Base-by-base conservation (phyloP, 192 early-diverging fungal species). In the Linnemannia zychae region DNA sequence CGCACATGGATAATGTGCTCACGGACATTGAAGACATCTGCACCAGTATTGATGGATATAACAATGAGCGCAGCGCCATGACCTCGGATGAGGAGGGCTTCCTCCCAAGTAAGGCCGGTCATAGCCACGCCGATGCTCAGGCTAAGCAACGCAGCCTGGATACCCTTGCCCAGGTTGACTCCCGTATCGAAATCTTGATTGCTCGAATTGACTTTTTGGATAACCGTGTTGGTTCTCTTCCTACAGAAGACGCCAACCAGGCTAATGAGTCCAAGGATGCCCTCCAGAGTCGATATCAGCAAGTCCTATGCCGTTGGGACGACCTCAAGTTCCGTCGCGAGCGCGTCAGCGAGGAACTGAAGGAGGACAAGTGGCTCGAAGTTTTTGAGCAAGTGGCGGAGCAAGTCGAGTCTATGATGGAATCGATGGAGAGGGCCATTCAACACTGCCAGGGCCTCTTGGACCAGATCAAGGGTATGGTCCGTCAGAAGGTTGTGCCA, bases 341-440 rank as follows among this genome's bases (percentile, higher is more conserved):
- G 63, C 87, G 89, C 17, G 77, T 92, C 71, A 91, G 89, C 46
- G 84, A 89, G n/a, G 92, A 92, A 31, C 77, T 90, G 17, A 92
- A 92, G 67, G 92, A 92, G 75, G 92, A 92, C 38, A 80, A 79
- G 75, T 92, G 92, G 92, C 78, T 91, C 20, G 76, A 79, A 18
- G 88, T 90, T 22, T 92, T 92, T 80, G 86, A 87, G 52, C 89
- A 90, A 53, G 89, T 90, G 11, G 79, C 90, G 12, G 85, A 89
- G 70, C 90, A 92, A 67, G 90, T 90, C n/a, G 88, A 88, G 74
- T 84, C 74, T 17, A 91, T 92, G 90, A 91, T 92, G 82, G 90
- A 91, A 48, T 87, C 86, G 11, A 82, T 92, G 52, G 92, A 92
- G 57, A 84, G 90, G 15, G 89, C 89, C 9, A 87, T 91, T n/a